These are phyloP conservation scores for Mucor irregularis DNA, from an alignment of 371 early-diverging fungal genomes.

Conservation along the genomic window DNA sequence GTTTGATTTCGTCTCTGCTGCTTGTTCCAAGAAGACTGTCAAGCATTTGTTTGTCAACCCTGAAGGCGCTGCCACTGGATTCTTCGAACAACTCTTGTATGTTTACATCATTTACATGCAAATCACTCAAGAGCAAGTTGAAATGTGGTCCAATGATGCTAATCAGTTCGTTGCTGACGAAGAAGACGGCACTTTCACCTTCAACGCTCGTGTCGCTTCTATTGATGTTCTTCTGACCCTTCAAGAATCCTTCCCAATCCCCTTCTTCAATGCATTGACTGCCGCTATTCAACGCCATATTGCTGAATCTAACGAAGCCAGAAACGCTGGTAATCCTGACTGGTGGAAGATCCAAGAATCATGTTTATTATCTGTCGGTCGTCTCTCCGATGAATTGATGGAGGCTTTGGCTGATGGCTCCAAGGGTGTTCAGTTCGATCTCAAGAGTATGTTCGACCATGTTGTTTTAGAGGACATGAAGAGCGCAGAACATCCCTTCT, in stretches of 20 bases:
- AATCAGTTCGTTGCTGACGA: conserved; percentile 90
- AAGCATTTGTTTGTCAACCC: conserved; percentile 39
- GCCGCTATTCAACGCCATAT: conserved; percentile 57
- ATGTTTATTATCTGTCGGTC: conserved; percentile 73
- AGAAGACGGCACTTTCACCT: conserved; percentile 82
- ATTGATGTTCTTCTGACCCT: conserved; percentile 70
- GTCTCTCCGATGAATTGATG: conserved; percentile 60
- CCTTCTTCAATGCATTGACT: conserved; percentile 58
- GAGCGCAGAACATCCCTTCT: conserved; percentile 68
- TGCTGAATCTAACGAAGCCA: conserved; percentile 53
- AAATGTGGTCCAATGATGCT: conserved; percentile 80
- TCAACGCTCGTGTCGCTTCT: conserved; percentile 82
- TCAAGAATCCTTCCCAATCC: conserved; percentile 58
- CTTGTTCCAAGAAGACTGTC: conserved; percentile 55
- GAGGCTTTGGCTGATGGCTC: conserved; percentile 48
- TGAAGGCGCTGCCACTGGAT: conserved; percentile 43
- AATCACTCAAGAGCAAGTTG: conserved; percentile 81
- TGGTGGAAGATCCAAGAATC: conserved; percentile 91
- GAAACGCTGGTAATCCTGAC: conserved; percentile 48
- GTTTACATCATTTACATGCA: conserved; percentile 73
- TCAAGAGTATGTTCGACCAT: conserved; percentile 78
- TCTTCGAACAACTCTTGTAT: conserved; percentile 65
- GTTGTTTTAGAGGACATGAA: conserved; percentile 75
- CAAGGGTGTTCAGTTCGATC: conserved; percentile 45
- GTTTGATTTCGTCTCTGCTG: conserved; percentile 69